Evolutionary conservation across 192 early-diverging fungal species (phyloP), one percentile per base, ranked within the genome.

Genomic region (Chytriomyces confervae): DNA sequence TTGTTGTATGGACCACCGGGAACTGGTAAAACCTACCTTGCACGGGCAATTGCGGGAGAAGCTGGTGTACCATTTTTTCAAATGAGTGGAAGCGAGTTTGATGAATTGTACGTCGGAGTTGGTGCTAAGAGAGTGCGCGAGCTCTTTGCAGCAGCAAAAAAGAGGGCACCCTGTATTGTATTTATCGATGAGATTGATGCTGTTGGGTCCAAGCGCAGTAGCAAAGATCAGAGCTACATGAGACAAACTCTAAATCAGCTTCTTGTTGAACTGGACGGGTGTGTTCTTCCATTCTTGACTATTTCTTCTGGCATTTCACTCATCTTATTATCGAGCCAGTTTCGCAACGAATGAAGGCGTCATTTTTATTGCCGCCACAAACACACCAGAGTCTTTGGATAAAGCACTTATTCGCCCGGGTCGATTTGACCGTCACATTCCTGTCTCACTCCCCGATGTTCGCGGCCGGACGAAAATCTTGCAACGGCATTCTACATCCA

Each of bases 141-240:
- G 76, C 86, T 96, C 6, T 96, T 95, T 87, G 88, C 91, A 77
- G 86, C 84, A 45, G 88, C 88, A 6, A 84, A 83, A 60, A 84
- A 84, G 50, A 72, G 73, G 50, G 83, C 88, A 18, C 88, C 88
- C 11, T 89, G 86, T 64, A 89, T 89, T 63, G 82, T 99, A 7
- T 99, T 99, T 84, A 99, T 99, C 81, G 98, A 99, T 84, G 98
- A 99, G 81, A 88, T 99, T 66, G 98, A 99, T 84, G 95, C 97
- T 0, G 96, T 99, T 78, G 97, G 98, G 20, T 92, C 92, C 63
- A 96, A 96, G 80, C 92, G 97, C 50, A 95, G 90, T 77, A 89
- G 91, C 50, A 94, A 94, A 80, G 98, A 99, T 77, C 96, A 98
- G 81, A 92, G 92, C 5, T 96, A 96, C 75, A 97, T 96, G 94